Evolutionary conservation across 805 yeast species (phyloP).

Genomic region (Schwanniomyces sp.): DNA sequence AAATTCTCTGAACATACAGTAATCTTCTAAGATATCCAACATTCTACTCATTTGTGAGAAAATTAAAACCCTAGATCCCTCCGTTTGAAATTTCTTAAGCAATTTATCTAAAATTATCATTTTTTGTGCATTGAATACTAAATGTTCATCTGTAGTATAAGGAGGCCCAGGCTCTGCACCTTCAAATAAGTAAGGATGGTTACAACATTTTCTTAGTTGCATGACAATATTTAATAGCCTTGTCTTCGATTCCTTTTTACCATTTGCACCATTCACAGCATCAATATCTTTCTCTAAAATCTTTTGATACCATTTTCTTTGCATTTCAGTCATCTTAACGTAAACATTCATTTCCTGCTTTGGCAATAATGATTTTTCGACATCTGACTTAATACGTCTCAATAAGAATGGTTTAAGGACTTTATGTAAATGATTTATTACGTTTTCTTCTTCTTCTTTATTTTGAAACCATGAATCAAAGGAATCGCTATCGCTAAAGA

Average conservation of each 20-base stretch:
- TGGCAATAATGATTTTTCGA: slow-evolving; percentile 75
- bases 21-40: slow-evolving; percentile 79
- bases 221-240: slow-evolving; percentile 75
- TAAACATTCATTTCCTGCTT: slow-evolving; percentile 74
- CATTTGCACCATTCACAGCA: slow-evolving; percentile 81
- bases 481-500: slow-evolving; percentile 68
- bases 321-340: slow-evolving; percentile 78
- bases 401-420: slow-evolving; percentile 73
- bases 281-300: slow-evolving; percentile 77
- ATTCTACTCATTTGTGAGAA: slow-evolving; percentile 84
- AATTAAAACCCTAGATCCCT: slow-evolving; percentile 76
- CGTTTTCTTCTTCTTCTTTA: slow-evolving; percentile 40
- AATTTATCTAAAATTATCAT: slow-evolving; percentile 69
- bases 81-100: slow-evolving; percentile 57
- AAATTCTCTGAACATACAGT: slow-evolving; percentile 66
- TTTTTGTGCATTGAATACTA: slow-evolving; percentile 71
- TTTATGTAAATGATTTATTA: slow-evolving; percentile 70
- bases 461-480: slow-evolving; percentile 72
- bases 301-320: slow-evolving; percentile 73
- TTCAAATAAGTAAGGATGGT: slow-evolving; percentile 81
- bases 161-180: slow-evolving; percentile 94
- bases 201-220: slow-evolving; percentile 84
- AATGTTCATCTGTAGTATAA: slow-evolving; percentile 79
- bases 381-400: slow-evolving; percentile 77
- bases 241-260: slow-evolving; percentile 74